A percentile compares a stretch with the other conserved stretches of the same genome.
Evolutionary conservation across 208 protist genomes (phyloP).

Genomic region (Zelonia costaricensis): DNA sequence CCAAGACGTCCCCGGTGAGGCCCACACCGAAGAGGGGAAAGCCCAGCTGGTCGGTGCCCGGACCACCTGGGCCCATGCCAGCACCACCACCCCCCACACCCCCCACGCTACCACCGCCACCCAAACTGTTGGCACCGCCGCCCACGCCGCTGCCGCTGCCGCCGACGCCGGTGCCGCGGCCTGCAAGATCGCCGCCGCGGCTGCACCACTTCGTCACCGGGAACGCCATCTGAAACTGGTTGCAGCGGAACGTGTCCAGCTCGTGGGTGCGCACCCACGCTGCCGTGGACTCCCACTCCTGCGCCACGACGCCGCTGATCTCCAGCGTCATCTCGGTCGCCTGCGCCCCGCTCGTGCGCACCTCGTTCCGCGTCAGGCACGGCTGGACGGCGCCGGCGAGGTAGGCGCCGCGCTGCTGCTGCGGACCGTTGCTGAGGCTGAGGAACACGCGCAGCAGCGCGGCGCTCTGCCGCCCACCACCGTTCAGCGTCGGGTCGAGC

Average conservation of each 20-base stretch:
- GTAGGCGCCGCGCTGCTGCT: conserved; percentile 90
- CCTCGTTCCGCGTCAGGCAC: conserved; percentile 82
- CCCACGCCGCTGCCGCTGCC: background rate
- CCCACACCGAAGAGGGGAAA: too few relatives aligned
- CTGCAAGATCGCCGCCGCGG: conserved; percentile 1
- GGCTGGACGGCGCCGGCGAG: conserved; percentile 94
- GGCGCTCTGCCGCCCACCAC: conserved; percentile 78
- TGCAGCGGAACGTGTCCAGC: conserved; percentile 86
- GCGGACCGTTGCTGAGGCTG: conserved; percentile 84
- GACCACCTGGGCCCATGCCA: too few relatives aligned
- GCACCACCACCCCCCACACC: background rate
- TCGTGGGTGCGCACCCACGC: conserved; percentile 93
- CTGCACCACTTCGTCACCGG: conserved; percentile 31
- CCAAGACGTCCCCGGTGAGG: too few relatives aligned
- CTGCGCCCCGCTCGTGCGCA: conserved; percentile 49
- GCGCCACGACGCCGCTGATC: conserved; percentile 62
- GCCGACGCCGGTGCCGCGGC: background rate
- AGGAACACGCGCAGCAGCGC: conserved; percentile 97
- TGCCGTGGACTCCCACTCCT: conserved; percentile 95
- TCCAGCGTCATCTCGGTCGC: conserved; percentile 92
- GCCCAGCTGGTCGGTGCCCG: too few relatives aligned
- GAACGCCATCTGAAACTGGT: conserved; percentile 92
- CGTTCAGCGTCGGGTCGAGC: conserved; percentile 97
- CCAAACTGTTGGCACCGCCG: background rate
- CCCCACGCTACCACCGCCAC: background rate